These are phyloP conservation scores for Boechera stricta DNA, from an alignment of 345 rosid species.

Conservation along the genomic window DNA sequence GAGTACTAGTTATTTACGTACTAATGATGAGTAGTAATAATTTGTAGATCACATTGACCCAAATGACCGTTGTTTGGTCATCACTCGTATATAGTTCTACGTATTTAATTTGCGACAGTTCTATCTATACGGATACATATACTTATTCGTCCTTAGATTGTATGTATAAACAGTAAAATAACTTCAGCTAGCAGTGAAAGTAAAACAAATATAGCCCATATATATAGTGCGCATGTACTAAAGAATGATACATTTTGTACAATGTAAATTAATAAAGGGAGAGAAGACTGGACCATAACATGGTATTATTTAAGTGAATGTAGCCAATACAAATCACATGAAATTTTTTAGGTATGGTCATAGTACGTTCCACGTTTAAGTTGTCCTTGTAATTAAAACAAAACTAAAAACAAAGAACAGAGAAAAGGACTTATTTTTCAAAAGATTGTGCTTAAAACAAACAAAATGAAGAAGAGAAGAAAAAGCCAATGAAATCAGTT, in stretches of 20 bases:
- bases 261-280: slow-evolving; percentile 31
- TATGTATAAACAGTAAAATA: slow-evolving; percentile 24
- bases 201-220: background rate
- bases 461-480: slow-evolving; percentile 34
- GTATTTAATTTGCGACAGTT: slow-evolving; percentile 1
- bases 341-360: slow-evolving; percentile 20
- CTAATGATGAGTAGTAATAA: slow-evolving; percentile 3
- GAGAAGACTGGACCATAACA: slow-evolving; percentile 42
- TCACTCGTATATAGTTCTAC: slow-evolving; percentile 3
- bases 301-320: slow-evolving; percentile 37
- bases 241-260: slow-evolving; percentile 25
- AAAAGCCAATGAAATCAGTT: slow-evolving; percentile 6
- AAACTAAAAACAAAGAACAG: slow-evolving; percentile 37
- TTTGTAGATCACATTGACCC: background rate
- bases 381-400: slow-evolving; percentile 33
- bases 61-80: slow-evolving; percentile 7
- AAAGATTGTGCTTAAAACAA: slow-evolving; percentile 28
- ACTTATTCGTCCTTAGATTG: background rate
- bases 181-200: slow-evolving; percentile 24
- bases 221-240: background rate
- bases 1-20: background rate
- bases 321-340: slow-evolving; percentile 48
- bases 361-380: slow-evolving; percentile 36
- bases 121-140: background rate
- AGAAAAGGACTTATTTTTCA: slow-evolving; percentile 19